Conservation (phyloP, 768 basidiomycete species). For the Tricholoma saponaceum region DNA sequence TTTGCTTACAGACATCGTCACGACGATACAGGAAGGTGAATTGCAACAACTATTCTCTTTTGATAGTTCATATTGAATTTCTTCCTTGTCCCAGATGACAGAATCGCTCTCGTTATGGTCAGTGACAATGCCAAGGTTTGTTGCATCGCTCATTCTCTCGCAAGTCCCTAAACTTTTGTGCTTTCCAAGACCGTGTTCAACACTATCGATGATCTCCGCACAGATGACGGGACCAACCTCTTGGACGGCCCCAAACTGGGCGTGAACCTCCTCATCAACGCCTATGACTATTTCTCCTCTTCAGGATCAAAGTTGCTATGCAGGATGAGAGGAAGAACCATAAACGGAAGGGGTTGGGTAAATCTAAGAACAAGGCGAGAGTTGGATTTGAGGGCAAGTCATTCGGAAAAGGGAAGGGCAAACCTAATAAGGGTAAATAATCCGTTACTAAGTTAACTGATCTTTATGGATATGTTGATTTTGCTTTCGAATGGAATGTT, state of each 20-base stretch:
- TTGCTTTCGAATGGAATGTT: not conserved
- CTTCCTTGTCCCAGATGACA: not conserved
- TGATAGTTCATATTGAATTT: not conserved
- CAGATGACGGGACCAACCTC: not conserved
- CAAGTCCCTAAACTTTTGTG: not conserved
- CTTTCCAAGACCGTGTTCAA: not conserved
- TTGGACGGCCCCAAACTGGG: not conserved
- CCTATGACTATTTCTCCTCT: no score
- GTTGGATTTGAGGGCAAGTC: constrained; percentile 89
- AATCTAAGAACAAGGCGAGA: constrained; percentile 55
- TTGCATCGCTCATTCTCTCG: not conserved
- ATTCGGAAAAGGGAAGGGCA: constrained; percentile 55
- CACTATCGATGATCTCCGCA: not conserved
- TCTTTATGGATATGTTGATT: not conserved
- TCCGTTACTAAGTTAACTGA: no score
- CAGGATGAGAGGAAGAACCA: constrained; percentile 77
- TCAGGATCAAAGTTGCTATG: constrained; percentile 85
- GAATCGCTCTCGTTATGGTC: not conserved
- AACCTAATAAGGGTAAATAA: constrained; percentile 28
- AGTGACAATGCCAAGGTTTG: not conserved
- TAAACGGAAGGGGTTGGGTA: constrained; percentile 49
- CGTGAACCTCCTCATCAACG: not conserved
- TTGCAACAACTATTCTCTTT: not conserved
- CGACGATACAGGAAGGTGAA: not conserved
- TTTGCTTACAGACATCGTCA: not conserved